Evolutionary conservation across 176 grass and related monocot species (phyloP), one percentile per base, ranked within the genome.

Genomic region (Zoysia japonica): DNA sequence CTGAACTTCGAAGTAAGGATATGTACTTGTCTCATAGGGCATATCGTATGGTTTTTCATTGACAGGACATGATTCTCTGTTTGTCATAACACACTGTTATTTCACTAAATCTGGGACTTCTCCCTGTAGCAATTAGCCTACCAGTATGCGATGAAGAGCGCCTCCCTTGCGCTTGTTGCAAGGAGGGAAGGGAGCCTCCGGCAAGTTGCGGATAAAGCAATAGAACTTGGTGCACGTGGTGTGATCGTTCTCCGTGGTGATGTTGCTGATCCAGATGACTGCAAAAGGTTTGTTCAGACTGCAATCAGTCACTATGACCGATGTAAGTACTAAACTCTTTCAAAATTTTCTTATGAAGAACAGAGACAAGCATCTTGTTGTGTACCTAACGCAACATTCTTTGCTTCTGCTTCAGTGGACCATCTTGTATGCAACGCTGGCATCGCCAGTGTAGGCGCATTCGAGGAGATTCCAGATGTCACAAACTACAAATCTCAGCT

Each of bases 381-480:
- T 28, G 14, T 70, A 11, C n/a, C 5, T 11, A 63, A 50, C 12
- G 13, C 11, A 5, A 3, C 19, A 61, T 0, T 15, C 14, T 38
- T 44, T 44, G 37, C 14, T 28, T 65, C 54, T 80, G 10, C 19
- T 81, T 43, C 70, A 92, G 90, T 96, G 90, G 84, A 96, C 53
- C 85, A 92, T 87, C 85, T 92, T 20, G 76, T 92, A 28, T 87
- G 77, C 71, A 96, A 96, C 19, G 90, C 87, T 5, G 90, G 90
- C 17, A 73, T 90, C 17, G 78, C 85, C 0, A 88, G 70, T 55
- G 68, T 74, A 0, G 80, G 90, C 16, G 78, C 89, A 2, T 82
- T 96, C 20, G 42, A 90, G 80, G 93, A 96, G 74, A 90, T 96
- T 19, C 71, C 71, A 5, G 79, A 88, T 11, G 80, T 92, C 42